These are phyloP conservation scores for Nicotiana paniculata DNA, from an alignment of 257 asterid species.

Conservation along the genomic window DNA sequence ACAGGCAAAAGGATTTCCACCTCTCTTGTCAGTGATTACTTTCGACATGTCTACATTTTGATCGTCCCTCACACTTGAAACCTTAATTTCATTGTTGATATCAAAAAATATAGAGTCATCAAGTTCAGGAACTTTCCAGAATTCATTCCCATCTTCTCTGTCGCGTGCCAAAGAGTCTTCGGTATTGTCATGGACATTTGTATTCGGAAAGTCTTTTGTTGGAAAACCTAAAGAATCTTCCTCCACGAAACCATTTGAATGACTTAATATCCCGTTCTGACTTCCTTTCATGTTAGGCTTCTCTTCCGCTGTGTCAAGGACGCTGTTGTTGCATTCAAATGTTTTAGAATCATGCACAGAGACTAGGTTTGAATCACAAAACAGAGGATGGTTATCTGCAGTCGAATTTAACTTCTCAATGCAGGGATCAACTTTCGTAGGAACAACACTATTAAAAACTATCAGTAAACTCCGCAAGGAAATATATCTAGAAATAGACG, in stretches of 20 bases:
- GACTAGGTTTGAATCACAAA: slow-evolving; percentile 6
- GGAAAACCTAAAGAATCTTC: slow-evolving; percentile 29
- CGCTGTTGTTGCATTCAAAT: slow-evolving; percentile 34
- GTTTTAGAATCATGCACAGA: slow-evolving; percentile 19
- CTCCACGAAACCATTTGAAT: slow-evolving; percentile 28
- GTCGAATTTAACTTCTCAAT: slow-evolving; percentile 1
- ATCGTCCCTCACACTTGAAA: slow-evolving; percentile 20
- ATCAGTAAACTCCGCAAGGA: not conserved
- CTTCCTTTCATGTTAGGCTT: slow-evolving; percentile 53
- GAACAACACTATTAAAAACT: not conserved
- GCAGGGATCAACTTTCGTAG: not conserved
- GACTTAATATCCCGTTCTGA: slow-evolving; percentile 29
- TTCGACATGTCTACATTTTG: not conserved
- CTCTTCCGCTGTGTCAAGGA: slow-evolving; percentile 34
- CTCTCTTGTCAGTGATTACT: slow-evolving; percentile 18
- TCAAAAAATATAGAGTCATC: slow-evolving; percentile 22
- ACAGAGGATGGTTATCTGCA: slow-evolving; percentile 2
- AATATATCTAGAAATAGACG: not conserved
- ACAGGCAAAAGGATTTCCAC: slow-evolving; percentile 28
- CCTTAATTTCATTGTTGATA: slow-evolving; percentile 16
- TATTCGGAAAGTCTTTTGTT: slow-evolving; percentile 24
- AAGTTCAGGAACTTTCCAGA: slow-evolving; percentile 20
- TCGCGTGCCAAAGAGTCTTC: slow-evolving; percentile 16
- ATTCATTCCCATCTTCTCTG: slow-evolving; percentile 23
- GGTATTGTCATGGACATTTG: slow-evolving; percentile 26